Evolutionary conservation across 352 stramenopile genomes (phyloP).

Genomic region (Pythium diclinum): DNA sequence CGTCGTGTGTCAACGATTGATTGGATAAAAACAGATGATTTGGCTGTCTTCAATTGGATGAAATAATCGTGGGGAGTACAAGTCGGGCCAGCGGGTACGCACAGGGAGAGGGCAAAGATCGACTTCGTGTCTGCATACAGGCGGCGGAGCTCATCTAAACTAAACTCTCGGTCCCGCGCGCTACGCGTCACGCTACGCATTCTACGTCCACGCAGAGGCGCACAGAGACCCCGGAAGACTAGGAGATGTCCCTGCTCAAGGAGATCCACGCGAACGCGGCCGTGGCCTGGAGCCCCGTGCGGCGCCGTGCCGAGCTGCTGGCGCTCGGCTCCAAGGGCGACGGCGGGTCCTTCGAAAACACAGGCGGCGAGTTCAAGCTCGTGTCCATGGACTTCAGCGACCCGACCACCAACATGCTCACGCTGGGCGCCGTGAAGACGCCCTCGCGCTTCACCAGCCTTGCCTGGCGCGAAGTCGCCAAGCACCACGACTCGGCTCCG

Average conservation of each 20-base stretch:
- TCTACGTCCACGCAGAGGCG: neutral
- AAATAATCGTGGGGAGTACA: conserved; percentile 8
- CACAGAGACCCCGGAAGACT: neutral
- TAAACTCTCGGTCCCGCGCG: conserved; percentile 2
- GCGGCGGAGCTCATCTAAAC: neutral
- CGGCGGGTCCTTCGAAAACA: conserved; percentile 97
- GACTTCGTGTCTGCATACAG: neutral
- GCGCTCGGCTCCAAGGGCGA: conserved; percentile 93
- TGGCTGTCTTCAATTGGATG: conserved; percentile 16
- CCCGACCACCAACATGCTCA: conserved; percentile 59
- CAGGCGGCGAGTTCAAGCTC: conserved; percentile 95
- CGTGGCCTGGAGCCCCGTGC: conserved; percentile 86
- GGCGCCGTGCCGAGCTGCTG: conserved; percentile 70
- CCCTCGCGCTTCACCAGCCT: conserved; percentile 92
- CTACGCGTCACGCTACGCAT: neutral
- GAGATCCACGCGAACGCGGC: conserved; percentile 88
- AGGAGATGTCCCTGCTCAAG: conserved; percentile 82
- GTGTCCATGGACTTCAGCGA: conserved; percentile 92
- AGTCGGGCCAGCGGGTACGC: neutral
- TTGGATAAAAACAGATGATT: conserved; percentile 12
- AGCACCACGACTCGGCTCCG: conserved; percentile 67
- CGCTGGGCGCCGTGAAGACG: conserved; percentile 88
- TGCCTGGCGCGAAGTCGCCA: conserved; percentile 88
- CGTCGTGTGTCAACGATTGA: conserved; percentile 17
- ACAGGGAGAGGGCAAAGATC: conserved; percentile 21